Conservation (phyloP, 1,284 basidiomycete genomes). For the Wolfiporia cocos region DNA sequence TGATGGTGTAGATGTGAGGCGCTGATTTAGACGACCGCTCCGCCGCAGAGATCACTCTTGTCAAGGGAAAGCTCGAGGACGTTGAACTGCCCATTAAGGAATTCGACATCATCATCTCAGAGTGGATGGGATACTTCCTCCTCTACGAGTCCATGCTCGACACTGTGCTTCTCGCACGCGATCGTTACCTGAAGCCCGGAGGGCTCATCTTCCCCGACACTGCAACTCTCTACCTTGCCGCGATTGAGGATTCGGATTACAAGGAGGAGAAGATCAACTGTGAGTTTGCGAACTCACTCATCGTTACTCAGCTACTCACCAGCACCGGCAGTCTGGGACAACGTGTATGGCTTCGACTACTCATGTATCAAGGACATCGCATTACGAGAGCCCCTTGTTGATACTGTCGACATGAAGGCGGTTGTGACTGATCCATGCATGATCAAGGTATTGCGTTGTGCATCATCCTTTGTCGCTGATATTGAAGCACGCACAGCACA, state of each 20-base stretch:
- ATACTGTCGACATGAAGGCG: constrained; percentile 92
- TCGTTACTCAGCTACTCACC: too few species aligned
- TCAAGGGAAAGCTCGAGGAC: constrained; percentile 98
- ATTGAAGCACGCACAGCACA: constrained; percentile 45
- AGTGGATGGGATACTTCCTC: constrained; percentile 97
- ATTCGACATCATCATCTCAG: constrained; percentile 99
- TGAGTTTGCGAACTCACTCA: constrained; percentile 43
- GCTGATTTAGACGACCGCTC: neutral
- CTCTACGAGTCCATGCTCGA: constrained; percentile 99
- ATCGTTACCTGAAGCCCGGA: constrained; percentile 90
- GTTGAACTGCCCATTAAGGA: constrained; percentile 78
- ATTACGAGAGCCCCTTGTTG: constrained; percentile 92
- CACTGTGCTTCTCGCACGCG: constrained; percentile 93
- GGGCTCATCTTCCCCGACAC: constrained; percentile 97
- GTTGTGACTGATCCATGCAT: constrained; percentile 88
- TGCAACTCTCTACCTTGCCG: constrained; percentile 91
- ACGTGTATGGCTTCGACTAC: constrained; percentile 99
- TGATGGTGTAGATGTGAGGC: neutral
- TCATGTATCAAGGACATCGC: constrained; percentile 99
- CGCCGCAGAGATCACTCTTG: constrained; percentile 80
- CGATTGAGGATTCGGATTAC: constrained; percentile 99
- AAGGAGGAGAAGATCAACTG: constrained; percentile 99
- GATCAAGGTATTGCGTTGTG: constrained; percentile 72
- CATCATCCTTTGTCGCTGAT: neutral
- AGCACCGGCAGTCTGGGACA: constrained; percentile 91